Conservation (phyloP, 148 eudicot species). For the Rhododendron simsii region DNA sequence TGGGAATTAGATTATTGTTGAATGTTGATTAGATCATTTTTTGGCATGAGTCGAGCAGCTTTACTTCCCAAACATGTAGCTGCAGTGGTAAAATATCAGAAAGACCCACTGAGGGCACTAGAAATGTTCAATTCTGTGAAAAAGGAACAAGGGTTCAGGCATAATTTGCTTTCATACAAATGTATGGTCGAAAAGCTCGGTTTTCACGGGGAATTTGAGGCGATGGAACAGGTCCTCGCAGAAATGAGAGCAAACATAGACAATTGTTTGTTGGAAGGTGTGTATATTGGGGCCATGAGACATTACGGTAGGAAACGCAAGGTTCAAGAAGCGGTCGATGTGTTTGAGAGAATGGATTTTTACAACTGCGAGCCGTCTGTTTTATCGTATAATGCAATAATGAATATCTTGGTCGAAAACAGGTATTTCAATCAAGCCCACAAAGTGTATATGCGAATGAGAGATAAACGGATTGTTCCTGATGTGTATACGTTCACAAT, state of each 20-base stretch:
- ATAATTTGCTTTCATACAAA: constrained; percentile 59
- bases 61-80: constrained; percentile 88
- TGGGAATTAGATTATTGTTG: background rate
- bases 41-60: constrained; percentile 52
- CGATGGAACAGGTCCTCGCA: constrained; percentile 65
- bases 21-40: background rate
- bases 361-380: constrained; percentile 70
- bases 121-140: constrained; percentile 71
- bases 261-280: constrained; percentile 62
- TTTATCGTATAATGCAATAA: constrained; percentile 62
- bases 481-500: constrained; percentile 81
- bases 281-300: constrained; percentile 78
- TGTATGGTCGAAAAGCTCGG: constrained; percentile 83
- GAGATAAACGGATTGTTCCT: constrained; percentile 57
- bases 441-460: constrained; percentile 86
- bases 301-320: constrained; percentile 73
- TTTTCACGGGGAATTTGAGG: constrained; percentile 59
- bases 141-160: constrained; percentile 73
- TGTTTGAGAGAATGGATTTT: constrained; percentile 98
- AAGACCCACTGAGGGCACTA: constrained; percentile 82
- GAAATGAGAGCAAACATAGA: constrained; percentile 67
- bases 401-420: constrained; percentile 80
- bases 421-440: constrained; percentile 78
- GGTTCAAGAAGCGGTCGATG: constrained; percentile 76
- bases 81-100: constrained; percentile 71